Evolutionary conservation across 176 grass and related monocot species (phyloP).

Genomic region (Paspalum vaginatum): DNA sequence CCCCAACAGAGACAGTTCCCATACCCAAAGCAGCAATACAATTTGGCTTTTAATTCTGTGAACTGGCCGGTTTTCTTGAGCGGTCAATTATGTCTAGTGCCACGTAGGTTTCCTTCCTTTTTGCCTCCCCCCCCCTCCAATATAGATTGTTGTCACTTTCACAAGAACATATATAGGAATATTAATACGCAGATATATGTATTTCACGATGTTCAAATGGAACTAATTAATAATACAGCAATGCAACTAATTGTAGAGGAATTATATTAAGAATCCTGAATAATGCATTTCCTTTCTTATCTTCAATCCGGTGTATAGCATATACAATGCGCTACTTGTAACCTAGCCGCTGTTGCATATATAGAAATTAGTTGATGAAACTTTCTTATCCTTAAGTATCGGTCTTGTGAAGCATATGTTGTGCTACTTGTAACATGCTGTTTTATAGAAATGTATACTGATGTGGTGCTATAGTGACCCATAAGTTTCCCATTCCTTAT

Average conservation of each 20-base stretch:
- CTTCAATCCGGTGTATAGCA: neutral
- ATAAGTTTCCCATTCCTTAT: slow-evolving; percentile 55
- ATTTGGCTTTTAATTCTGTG: slow-evolving; percentile 10
- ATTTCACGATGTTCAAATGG: neutral
- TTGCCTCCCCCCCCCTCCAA: neutral
- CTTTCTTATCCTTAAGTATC: slow-evolving; percentile 25
- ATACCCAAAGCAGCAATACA: neutral
- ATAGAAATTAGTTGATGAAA: slow-evolving; percentile 9
- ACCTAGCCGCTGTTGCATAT: neutral
- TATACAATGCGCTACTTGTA: neutral
- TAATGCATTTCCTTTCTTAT: neutral
- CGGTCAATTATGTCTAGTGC: slow-evolving; percentile 3
- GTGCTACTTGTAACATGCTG: slow-evolving; percentile 31
- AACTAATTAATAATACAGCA: neutral
- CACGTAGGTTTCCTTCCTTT: slow-evolving; percentile 15
- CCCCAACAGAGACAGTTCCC: neutral
- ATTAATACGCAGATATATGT: neutral
- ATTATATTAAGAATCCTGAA: neutral
- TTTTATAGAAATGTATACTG: slow-evolving; percentile 38
- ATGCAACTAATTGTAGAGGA: neutral
- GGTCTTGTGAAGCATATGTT: slow-evolving; percentile 25
- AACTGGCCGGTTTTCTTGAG: neutral
- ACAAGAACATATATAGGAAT: neutral
- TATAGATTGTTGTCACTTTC: slow-evolving; percentile 15
- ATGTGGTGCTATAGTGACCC: slow-evolving; percentile 51